Base-by-base conservation (phyloP, 768 basidiomycete species). In the Boletus bicolor region DNA sequence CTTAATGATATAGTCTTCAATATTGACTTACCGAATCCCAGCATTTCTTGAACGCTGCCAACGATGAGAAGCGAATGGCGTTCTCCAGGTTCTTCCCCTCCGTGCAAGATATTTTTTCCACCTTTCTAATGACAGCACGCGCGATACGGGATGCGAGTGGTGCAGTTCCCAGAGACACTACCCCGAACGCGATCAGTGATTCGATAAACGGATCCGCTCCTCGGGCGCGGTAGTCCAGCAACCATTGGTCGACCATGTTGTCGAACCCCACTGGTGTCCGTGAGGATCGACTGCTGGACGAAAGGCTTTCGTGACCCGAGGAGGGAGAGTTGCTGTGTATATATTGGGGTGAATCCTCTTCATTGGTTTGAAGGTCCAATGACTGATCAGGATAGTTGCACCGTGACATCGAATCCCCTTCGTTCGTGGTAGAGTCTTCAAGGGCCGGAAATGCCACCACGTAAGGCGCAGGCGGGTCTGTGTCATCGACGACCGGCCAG, bases 151-250 rank as follows among this genome's bases (percentile, higher is more conserved):
- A 55, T 17, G 64, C 61, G 32, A 68, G 55, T 15, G 37, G 28
- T 19, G 51, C 56, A 1, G 55, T 53, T 32, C 46, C 64, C 2
- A 28, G 44, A 9, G 66, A 66, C 11, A 46, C 7, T 8, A 24
- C 44, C 11, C 49, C 67, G 28, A 60, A 66, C 28, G 46, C 51
- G 35, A 66, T 51, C 42, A 63, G 35, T 4, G 64, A 53, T 4
- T 68, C 53, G 46, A 51, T 34, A 24, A 63, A 66, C 17, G 53
- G 14, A 5, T 63, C 53, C 39, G 5, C 11, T 30, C 67, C 64
- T 26, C 61, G 53, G 12, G 24, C 34, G n/a, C 51, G 56, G 38
- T 68, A 68, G 45, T 68, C 67, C 44, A 50, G 14, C n/a, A 51
- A 19, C 66, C 66, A 67, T 45, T 61, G 58, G 39, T 48, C 32